Conservation (phyloP, 257 asterid species). For the Nicotiana knightiana region DNA sequence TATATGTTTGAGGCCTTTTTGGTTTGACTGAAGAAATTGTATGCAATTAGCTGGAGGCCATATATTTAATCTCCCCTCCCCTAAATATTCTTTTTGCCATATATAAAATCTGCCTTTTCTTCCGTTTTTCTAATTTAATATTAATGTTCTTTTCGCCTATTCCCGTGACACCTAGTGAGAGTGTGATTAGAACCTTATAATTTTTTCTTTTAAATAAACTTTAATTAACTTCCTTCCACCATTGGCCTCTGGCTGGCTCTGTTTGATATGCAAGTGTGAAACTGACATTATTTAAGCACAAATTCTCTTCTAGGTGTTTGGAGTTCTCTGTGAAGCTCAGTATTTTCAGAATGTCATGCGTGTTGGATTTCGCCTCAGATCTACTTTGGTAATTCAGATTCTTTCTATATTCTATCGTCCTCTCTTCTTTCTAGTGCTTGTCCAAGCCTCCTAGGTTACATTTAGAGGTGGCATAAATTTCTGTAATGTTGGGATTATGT, state of each 20-base stretch:
- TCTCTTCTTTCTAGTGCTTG: not conserved
- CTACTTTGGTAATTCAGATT: conserved; percentile 65
- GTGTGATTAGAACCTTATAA: not conserved
- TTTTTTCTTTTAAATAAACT: not conserved
- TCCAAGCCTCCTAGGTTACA: not conserved
- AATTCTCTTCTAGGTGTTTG: conserved; percentile 52
- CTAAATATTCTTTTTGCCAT: not conserved
- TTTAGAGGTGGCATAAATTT: not conserved
- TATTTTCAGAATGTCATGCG: conserved; percentile 96
- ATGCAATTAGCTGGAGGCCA: not conserved
- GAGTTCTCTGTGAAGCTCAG: conserved; percentile 92
- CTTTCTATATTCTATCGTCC: not conserved
- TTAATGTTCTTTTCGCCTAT: not conserved
- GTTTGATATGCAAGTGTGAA: not conserved
- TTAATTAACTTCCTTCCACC: not conserved
- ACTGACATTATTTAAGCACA: not conserved
- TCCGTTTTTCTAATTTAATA: not conserved
- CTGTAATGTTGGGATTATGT: not conserved
- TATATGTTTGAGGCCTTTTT: conserved; percentile 2
- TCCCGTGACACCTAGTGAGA: not conserved
- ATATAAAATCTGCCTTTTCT: not conserved
- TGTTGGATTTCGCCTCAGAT: conserved; percentile 83
- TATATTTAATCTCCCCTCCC: no score
- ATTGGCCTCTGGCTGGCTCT: not conserved
- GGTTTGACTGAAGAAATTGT: not conserved